Conservation (phyloP, 164 flowering plant genomes). For the Piper longum region DNA sequence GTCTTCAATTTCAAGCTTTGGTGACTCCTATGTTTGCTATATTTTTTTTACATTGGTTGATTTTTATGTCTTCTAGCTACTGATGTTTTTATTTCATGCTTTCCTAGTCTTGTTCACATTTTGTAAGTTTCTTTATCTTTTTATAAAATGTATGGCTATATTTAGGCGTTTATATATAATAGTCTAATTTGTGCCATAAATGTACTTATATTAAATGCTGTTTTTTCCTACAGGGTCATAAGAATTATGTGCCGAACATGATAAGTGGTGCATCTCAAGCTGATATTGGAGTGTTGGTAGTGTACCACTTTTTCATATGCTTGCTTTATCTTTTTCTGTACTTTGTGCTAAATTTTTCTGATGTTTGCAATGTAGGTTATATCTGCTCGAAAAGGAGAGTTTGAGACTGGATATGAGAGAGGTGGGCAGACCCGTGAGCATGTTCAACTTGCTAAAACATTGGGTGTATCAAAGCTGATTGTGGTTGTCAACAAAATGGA, state of each 20-base stretch:
- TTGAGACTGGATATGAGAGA: constrained; percentile 97
- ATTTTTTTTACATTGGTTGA: no score
- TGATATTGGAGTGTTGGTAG: constrained; percentile 90
- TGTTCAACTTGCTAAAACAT: constrained; percentile 93
- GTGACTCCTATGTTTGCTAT: no score
- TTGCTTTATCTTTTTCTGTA: not conserved
- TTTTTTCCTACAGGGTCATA: constrained; percentile 63
- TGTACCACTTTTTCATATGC: not conserved
- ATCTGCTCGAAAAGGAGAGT: constrained; percentile 98
- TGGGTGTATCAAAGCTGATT: constrained; percentile 88
- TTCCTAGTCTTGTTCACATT: not conserved
- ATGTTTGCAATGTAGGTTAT: constrained; percentile 40
- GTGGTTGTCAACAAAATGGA: constrained; percentile 98
- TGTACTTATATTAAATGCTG: not conserved
- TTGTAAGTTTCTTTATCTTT: not conserved
- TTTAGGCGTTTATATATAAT: no score
- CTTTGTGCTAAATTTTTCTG: not conserved
- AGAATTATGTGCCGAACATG: constrained; percentile 99
- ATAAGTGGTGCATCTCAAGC: constrained; percentile 99
- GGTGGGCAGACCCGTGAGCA: constrained; percentile 99
- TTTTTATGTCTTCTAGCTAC: no score
- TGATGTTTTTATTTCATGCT: no score
- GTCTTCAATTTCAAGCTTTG: no score
- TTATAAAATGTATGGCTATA: no score
- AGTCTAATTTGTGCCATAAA: no score